Percentiles rank a stretch among this genome's conserved stretches.
Evolutionary conservation across 345 rosid species (phyloP).

Genomic region (Salix udensis): DNA sequence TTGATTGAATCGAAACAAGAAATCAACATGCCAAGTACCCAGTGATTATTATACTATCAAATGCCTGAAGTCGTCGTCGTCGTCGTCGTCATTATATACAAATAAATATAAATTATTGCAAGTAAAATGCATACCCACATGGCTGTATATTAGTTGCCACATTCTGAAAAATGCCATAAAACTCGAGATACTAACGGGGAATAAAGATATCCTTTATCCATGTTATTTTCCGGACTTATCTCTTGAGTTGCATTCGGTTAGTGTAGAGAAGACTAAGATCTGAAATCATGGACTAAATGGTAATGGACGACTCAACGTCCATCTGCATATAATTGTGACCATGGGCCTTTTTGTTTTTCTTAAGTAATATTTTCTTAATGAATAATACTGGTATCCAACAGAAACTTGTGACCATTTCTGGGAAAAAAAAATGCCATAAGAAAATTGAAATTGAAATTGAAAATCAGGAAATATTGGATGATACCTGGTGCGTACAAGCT

Average conservation of each 20-base stretch:
- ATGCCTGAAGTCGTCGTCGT: background rate
- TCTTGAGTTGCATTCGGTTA: no score
- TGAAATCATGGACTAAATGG: background rate
- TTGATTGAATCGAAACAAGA: background rate
- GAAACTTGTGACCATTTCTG: background rate
- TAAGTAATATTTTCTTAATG: background rate
- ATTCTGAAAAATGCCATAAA: background rate
- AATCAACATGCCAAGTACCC: background rate
- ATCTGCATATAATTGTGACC: background rate
- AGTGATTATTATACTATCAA: background rate
- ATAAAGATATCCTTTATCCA: background rate
- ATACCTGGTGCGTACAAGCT: conserved; percentile 20
- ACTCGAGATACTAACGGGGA: background rate
- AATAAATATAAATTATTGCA: background rate
- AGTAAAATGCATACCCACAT: background rate
- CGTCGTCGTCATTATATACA: background rate
- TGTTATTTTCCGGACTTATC: no score
- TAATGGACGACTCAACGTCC: background rate
- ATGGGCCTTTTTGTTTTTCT: background rate
- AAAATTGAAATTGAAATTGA: no score
- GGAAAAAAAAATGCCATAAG: no score
- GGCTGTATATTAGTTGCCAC: background rate
- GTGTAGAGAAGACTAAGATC: background rate
- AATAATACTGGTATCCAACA: background rate
- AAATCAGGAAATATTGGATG: background rate